Evolutionary conservation across 352 stramenopile genomes (phyloP), one percentile per base, ranked within the genome.

Genomic region (Globisporangium iwayamae): DNA sequence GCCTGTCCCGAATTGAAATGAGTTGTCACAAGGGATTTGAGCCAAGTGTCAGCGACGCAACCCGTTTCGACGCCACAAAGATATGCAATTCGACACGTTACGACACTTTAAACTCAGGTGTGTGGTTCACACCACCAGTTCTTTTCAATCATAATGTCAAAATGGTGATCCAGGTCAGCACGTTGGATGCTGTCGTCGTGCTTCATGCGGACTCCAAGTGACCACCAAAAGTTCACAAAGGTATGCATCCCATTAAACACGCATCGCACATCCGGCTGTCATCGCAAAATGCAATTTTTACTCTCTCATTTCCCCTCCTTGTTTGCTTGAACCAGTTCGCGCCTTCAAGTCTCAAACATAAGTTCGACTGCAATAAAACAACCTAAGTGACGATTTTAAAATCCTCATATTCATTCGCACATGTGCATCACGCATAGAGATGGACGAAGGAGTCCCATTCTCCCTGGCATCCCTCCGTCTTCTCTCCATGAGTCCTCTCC

Each of bases 391-490:
- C 30, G 46, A 51, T 64, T 22, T 20, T 45, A 18, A 43, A 67
- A 60, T 61, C 52, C 41, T 60, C 61, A 67, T 67, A 67, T 52
- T 56, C 43, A 67, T 43, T 56, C 43, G 48, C 54, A 46, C 32
- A 46, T 61, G 61, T 67, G 61, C 39, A 67, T 60, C 61, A 46
- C 56, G 56, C 55, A 68, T 62, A 38, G n/a, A 39, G 41, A 60
- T 28, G 50, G 54, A 66, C 39, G 45, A 32, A 50, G 32, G 50
- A 28, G 18, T 36, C 32, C 56, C 57, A 52, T 57, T 32, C 50
- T 53, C 48, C 18, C 52, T 25, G 45, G 30, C 16, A 47, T 11
- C 28, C 6, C 50, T 41, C n/a, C 50, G 16, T 41, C 28, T 36
- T 56, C 28, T 39, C 50, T 13, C 50, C 54, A 32, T 60, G 32